Evolutionary conservation across 257 asterid genomes (phyloP).

Genomic region (Salvia hispanica): DNA sequence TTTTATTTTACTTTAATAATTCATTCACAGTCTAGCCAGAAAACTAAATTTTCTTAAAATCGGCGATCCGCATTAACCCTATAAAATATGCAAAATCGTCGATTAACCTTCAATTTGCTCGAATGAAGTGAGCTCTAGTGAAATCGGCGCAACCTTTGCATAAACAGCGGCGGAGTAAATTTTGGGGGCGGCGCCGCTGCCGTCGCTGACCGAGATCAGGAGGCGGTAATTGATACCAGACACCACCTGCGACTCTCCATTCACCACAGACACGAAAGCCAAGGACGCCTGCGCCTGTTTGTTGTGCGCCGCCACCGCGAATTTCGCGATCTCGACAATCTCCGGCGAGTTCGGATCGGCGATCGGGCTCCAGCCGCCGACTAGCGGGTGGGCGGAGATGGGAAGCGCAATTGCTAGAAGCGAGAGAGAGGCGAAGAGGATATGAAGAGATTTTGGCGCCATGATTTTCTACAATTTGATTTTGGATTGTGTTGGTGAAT

Average conservation of each 20-base stretch:
- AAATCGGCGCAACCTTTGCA: constrained; percentile 31
- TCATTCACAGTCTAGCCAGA: neutral
- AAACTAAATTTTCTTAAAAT: neutral
- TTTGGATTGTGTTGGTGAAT: neutral
- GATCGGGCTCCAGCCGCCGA: constrained; percentile 39
- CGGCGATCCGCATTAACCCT: neutral
- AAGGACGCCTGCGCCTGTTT: constrained; percentile 11
- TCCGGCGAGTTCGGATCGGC: constrained; percentile 27
- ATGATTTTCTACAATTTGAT: neutral
- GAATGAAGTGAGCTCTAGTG: neutral
- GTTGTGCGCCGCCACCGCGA: constrained; percentile 48
- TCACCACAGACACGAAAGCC: constrained; percentile 34
- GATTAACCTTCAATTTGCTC: neutral
- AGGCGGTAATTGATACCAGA: constrained; percentile 43
- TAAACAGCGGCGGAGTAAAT: constrained; percentile 44
- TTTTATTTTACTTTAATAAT: neutral
- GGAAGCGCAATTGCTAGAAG: neutral
- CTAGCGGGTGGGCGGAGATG: neutral
- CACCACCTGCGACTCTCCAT: constrained; percentile 44
- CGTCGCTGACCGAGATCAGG: constrained; percentile 38
- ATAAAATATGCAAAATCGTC: neutral
- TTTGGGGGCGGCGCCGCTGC: constrained; percentile 21
- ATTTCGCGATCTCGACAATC: constrained; percentile 38
- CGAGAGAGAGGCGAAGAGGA: constrained; percentile 10
- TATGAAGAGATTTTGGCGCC: constrained; percentile 12